These are phyloP conservation scores for Omphalotus olearius DNA, from an alignment of 1,284 basidiomycete species.

Conservation along the genomic window DNA sequence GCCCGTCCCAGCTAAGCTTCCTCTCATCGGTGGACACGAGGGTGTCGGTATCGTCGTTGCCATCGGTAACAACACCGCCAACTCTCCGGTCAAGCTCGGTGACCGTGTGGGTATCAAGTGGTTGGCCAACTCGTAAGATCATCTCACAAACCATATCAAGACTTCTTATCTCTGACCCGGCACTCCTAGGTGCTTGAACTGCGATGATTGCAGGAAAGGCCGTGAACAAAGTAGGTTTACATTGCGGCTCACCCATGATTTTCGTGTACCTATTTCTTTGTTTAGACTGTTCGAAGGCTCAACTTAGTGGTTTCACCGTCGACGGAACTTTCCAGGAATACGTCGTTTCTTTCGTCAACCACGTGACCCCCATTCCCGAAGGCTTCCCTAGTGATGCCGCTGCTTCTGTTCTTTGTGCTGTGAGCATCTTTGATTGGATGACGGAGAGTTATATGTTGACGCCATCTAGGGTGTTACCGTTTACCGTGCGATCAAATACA, in stretches of 20 bases:
- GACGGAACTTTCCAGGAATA: slow-evolving; percentile 88
- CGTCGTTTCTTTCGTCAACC: slow-evolving; percentile 62
- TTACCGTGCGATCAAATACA: slow-evolving; percentile 82
- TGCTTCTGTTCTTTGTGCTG: slow-evolving; percentile 82
- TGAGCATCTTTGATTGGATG: slow-evolving; percentile 25
- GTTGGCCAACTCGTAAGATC: slow-evolving; percentile 47
- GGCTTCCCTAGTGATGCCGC: slow-evolving; percentile 62
- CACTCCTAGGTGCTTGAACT: slow-evolving; percentile 43
- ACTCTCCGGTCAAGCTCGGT: slow-evolving; percentile 65
- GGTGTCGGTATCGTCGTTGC: slow-evolving; percentile 77
- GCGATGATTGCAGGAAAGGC: slow-evolving; percentile 72
- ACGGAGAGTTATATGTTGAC: neutral
- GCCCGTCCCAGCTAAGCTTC: slow-evolving; percentile 63
- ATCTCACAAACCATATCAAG: slow-evolving; percentile 33
- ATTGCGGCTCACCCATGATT: slow-evolving; percentile 9
- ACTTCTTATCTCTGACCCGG: neutral
- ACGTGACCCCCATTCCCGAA: slow-evolving; percentile 77
- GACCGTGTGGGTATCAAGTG: slow-evolving; percentile 89
- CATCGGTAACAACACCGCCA: slow-evolving; percentile 62
- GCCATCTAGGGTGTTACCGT: slow-evolving; percentile 63
- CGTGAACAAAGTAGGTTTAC: slow-evolving; percentile 59
- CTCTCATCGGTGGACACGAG: slow-evolving; percentile 85
- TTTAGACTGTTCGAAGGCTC: slow-evolving; percentile 56
- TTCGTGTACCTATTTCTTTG: neutral
- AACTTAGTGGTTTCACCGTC: slow-evolving; percentile 69